Conservation (phyloP, 2,329 filamentous ascomycete genomes). For the Ceratocystis albifundus region DNA sequence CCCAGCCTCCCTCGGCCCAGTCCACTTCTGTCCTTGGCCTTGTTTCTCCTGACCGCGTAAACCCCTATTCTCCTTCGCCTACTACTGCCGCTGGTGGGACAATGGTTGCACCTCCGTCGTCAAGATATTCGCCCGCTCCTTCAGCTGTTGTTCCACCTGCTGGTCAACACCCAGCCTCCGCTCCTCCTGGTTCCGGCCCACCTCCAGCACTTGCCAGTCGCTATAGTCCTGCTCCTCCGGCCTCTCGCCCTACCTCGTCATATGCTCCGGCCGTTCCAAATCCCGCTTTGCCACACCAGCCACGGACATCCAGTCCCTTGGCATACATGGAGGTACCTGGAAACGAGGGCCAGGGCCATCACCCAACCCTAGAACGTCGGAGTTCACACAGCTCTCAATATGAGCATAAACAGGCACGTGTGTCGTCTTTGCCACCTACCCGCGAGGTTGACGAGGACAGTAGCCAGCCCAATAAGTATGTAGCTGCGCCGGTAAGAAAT, state of each 20-base stretch:
- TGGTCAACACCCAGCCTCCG: constrained; percentile 27
- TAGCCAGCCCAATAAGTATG: constrained; percentile 23
- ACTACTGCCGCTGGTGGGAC: constrained; percentile 25
- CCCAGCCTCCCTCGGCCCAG: constrained; percentile 23
- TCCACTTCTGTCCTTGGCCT: constrained; percentile 29
- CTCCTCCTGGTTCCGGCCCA: constrained; percentile 31
- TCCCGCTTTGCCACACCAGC: constrained; percentile 45
- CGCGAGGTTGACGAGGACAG: constrained; percentile 47
- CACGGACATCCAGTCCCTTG: constrained; percentile 53
- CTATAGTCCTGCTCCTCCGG: constrained; percentile 42
- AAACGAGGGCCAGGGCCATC: constrained; percentile 31
- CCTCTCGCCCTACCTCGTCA: constrained; percentile 35
- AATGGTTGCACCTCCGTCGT: constrained; percentile 30
- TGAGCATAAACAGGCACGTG: constrained; percentile 43
- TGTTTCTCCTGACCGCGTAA: constrained; percentile 43
- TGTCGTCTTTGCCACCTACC: constrained; percentile 49
- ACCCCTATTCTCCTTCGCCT: constrained; percentile 38
- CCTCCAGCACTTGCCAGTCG: constrained; percentile 29
- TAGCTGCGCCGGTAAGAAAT: constrained; percentile 25
- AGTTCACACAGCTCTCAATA: constrained; percentile 37
- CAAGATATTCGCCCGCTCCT: constrained; percentile 53
- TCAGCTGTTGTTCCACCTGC: constrained; percentile 27
- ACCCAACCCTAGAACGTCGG: constrained; percentile 34
- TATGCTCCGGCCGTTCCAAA: constrained; percentile 34
- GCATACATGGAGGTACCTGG: constrained; percentile 50